Conservation (phyloP, 148 eudicot species). For the Heliosperma pusillum region DNA sequence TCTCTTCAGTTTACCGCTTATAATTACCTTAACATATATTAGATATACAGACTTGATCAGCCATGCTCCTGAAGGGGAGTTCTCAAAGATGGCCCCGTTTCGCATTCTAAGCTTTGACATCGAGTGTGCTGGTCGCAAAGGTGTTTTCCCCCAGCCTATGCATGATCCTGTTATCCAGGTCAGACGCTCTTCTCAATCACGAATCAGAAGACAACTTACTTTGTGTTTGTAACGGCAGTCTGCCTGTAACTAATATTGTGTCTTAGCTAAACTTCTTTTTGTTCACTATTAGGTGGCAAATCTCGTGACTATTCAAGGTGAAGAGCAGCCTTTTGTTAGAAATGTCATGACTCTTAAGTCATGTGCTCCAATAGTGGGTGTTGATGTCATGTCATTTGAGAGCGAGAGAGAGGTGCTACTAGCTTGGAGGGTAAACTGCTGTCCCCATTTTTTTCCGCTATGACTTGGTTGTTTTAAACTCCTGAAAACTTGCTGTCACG, state of each 20-base stretch:
- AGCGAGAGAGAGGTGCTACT: constrained; percentile 76
- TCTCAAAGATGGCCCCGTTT: constrained; percentile 96
- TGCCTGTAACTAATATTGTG: constrained; percentile 10
- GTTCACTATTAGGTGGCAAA: constrained; percentile 69
- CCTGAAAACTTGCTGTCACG: not conserved
- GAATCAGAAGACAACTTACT: constrained; percentile 4
- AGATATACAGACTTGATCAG: constrained; percentile 82
- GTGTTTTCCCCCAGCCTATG: constrained; percentile 86
- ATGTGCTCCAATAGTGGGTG: constrained; percentile 96
- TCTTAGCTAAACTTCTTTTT: constrained; percentile 12
- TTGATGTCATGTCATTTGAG: constrained; percentile 95
- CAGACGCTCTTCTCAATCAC: constrained; percentile 2
- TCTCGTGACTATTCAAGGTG: constrained; percentile 91
- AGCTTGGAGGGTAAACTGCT: constrained; percentile 89
- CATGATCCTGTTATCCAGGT: constrained; percentile 99
- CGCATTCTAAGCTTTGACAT: constrained; percentile 98
- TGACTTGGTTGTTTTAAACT: not conserved
- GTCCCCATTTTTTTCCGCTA: not conserved
- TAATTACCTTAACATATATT: constrained; percentile 33
- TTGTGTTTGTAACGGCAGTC: constrained; percentile 6
- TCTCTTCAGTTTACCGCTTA: not conserved
- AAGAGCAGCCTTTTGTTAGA: constrained; percentile 78
- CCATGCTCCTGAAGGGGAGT: constrained; percentile 92
- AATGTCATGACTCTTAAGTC: constrained; percentile 98
- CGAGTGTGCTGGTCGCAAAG: constrained; percentile 99